Evolutionary conservation across 1,139 yeast species (phyloP).

Genomic region (Candida sanyaensis): DNA sequence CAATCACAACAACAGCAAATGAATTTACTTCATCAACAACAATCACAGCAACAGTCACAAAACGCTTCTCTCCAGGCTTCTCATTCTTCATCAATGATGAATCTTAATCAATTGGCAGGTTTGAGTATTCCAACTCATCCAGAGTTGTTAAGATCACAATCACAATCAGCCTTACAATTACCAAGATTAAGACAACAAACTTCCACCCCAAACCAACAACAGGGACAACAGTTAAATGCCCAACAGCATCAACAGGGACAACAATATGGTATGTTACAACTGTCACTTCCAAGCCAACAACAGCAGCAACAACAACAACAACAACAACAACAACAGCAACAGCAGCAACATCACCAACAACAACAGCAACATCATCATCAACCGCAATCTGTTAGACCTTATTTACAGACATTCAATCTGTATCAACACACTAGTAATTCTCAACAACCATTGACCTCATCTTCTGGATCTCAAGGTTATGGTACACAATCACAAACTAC

Average conservation of each 20-base stretch:
- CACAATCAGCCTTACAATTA: conserved; percentile 54
- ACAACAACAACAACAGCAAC: conserved; percentile 29
- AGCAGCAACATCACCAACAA: conserved; percentile 13
- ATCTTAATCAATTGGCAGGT: conserved; percentile 35
- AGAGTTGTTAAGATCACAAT: conserved; percentile 51
- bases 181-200: conserved; percentile 46
- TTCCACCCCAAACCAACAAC: conserved; percentile 38
- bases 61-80: conserved; percentile 18
- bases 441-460: conserved; percentile 15
- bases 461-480: neutral
- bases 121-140: conserved; percentile 29
- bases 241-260: conserved; percentile 19
- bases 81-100: conserved; percentile 46
- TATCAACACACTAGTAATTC: conserved; percentile 10
- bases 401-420: conserved; percentile 13
- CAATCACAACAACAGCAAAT: conserved; percentile 11
- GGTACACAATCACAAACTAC: conserved; percentile 18
- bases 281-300: conserved; percentile 13
- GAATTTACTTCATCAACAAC: conserved; percentile 11
- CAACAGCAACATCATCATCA: conserved; percentile 20
- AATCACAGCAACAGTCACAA: conserved; percentile 12
- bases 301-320: too few species aligned
- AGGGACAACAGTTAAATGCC: conserved; percentile 11
- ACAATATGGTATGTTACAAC: conserved; percentile 13
- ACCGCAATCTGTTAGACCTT: conserved; percentile 14